Evolutionary conservation across 345 rosid species (phyloP), one percentile per base, ranked within the genome.

Genomic region (Aquilaria malaccensis): DNA sequence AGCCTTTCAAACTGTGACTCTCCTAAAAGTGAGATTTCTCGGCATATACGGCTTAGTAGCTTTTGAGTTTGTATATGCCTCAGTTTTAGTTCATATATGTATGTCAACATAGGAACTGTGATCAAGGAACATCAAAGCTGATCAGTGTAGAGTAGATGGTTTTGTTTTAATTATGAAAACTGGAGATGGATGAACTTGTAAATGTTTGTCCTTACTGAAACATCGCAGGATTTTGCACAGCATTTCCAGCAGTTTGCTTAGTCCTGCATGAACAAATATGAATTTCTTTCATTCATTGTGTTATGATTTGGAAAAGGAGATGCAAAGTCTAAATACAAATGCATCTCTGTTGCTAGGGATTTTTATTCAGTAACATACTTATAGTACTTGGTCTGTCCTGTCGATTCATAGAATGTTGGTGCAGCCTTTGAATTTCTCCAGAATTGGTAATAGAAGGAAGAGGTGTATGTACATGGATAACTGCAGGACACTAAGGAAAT

Each of bases 41-140:
- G 67, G 61, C 91, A 85, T 9, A 88, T 55, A 67, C 75, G 55
- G 10, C 77, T 41, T 45, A 85, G 65, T 49, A 88, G 76, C 43
- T 74, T 77, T 30, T 69, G 75, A 11, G 92, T 81, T 76, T 70
- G 87, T 41, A 52, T 51, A 62, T 88, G 91, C 11, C 60, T 72
- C 67, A 77, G 41, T 76, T 87, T 87, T 4, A 79, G 67, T 68
- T 83, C 69, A 22, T 87, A 87, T 59, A 81, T 53, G 2, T 46
- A 41, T 59, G 66, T 73, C 50, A 85, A 13, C 9, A 51, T 76
- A 22, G 87, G 87, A 71, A 85, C 91, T 87, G 70, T 56, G 31
- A 54, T 15, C 60, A 59, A 52, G 51, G 43, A 61, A 10, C 1
- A 9, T 50, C 43, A 37, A 3, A 4, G 43, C 43, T 37, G 7